Evolutionary conservation across 208 protist species (phyloP).

Genomic region (Leishmania tarentolae): DNA sequence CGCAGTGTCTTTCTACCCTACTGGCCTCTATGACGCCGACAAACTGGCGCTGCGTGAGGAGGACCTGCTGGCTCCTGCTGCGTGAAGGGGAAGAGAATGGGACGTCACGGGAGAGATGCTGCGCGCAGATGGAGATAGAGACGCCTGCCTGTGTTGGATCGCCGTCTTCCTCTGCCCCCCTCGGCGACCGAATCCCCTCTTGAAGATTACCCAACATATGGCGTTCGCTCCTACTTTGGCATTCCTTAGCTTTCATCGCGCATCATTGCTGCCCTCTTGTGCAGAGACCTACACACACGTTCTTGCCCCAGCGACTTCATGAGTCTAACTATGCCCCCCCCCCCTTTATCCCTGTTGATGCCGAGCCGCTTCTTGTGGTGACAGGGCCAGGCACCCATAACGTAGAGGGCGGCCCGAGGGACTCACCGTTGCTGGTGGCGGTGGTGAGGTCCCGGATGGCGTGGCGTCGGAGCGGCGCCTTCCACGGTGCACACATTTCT

Average conservation of each 20-base stretch:
- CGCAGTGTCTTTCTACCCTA: constrained; percentile 65
- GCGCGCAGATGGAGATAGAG: not conserved
- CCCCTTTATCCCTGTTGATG: not conserved
- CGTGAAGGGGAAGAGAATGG: not conserved
- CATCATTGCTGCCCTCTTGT: not conserved
- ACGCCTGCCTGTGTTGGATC: not conserved
- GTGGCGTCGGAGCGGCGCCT: not conserved
- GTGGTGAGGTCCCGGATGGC: not conserved
- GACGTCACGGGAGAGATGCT: too few relatives aligned
- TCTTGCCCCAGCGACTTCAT: not conserved
- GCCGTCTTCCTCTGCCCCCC: not conserved
- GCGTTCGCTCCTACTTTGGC: not conserved
- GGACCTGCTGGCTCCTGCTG: constrained; percentile 3
- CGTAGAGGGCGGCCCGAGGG: not conserved
- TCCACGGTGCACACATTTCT: too few relatives aligned
- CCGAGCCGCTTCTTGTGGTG: not conserved
- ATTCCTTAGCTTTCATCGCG: not conserved
- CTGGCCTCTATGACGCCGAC: constrained; percentile 57
- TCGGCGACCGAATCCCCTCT: not conserved
- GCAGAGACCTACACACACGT: not conserved
- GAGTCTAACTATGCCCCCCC: not conserved
- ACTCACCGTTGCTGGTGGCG: too few relatives aligned
- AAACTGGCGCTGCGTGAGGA: constrained; percentile 41
- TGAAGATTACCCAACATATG: not conserved
- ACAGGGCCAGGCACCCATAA: not conserved